Percentiles rank a stretch among this genome's conserved stretches.
phyloP scores from a whole-genome alignment of 1,284 basidiomycete species.

The Ceratobasidium sp. region DNA sequence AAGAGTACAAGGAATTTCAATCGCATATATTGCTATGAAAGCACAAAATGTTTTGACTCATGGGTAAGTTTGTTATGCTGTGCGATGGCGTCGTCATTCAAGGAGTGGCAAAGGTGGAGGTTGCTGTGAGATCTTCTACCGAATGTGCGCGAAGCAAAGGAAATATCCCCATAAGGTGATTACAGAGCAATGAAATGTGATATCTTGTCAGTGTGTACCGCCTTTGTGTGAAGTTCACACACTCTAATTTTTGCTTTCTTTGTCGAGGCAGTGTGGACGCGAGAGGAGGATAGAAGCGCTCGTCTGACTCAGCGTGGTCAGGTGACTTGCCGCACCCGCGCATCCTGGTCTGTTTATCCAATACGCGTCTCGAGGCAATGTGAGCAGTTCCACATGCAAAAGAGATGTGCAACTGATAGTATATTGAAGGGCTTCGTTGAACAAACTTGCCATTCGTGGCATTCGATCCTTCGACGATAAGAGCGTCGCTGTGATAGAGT shows the following conservation, averaged over 20 bases:
- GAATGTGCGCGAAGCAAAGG: neutral
- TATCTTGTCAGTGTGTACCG: neutral
- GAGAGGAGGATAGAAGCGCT: neutral
- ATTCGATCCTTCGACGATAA: slow-evolving; percentile 93
- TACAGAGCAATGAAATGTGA: neutral
- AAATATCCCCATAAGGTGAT: neutral
- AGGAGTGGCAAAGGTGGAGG: slow-evolving; percentile 2
- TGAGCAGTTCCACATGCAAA: slow-evolving; percentile 1
- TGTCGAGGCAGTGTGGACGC: slow-evolving; percentile 28
- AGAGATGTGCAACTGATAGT: neutral
- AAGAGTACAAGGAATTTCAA: neutral
- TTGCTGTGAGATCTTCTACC: neutral
- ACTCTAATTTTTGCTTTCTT: slow-evolving; percentile 3
- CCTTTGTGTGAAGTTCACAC: neutral
- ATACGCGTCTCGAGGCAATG: slow-evolving; percentile 37
- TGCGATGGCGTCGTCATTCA: neutral
- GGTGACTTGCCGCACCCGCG: slow-evolving; percentile 32
- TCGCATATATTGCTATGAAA: neutral
- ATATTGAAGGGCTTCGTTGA: slow-evolving; percentile 76
- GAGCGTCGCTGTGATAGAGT: slow-evolving; percentile 93
- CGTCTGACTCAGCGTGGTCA: neutral
- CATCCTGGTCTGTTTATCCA: slow-evolving; percentile 3
- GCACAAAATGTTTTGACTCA: neutral
- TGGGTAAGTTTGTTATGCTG: neutral
- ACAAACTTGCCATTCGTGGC: slow-evolving; percentile 88